phyloP scores from a whole-genome alignment of 2,329 filamentous ascomycete species.

The Coccinonectria pachysandricola region DNA sequence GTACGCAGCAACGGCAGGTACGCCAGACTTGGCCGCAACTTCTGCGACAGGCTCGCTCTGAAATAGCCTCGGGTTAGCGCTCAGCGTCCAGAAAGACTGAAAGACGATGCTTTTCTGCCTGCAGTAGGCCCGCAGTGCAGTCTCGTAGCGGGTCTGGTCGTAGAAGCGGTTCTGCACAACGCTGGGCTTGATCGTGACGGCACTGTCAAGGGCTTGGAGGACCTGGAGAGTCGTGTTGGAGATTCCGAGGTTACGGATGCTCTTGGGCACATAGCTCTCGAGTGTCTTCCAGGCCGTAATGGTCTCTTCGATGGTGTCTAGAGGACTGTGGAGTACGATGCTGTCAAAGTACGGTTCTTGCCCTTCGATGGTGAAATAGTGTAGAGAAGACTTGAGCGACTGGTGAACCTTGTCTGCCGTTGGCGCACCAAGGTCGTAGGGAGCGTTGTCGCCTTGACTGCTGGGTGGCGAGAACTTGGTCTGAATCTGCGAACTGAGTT shows the following conservation, averaged over 20 bases:
- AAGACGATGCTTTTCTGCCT: slow-evolving; percentile 32
- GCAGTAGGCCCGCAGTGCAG: slow-evolving; percentile 43
- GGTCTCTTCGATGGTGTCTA: slow-evolving; percentile 35
- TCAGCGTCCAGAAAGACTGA: slow-evolving; percentile 46
- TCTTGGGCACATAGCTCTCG: slow-evolving; percentile 53
- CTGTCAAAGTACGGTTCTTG: slow-evolving; percentile 50
- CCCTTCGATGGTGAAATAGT: slow-evolving; percentile 42
- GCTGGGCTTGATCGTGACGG: slow-evolving; percentile 32
- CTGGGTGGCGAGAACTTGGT: slow-evolving; percentile 67
- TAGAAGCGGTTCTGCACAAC: slow-evolving; percentile 73
- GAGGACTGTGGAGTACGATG: slow-evolving; percentile 61
- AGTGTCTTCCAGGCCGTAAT: slow-evolving; percentile 56
- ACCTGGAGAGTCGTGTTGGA: slow-evolving; percentile 58
- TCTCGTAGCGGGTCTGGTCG: slow-evolving; percentile 47
- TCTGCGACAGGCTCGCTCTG: slow-evolving; percentile 33
- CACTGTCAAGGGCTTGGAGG: slow-evolving; percentile 41
- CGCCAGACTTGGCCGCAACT: slow-evolving; percentile 33
- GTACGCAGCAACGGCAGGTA: slow-evolving; percentile 30
- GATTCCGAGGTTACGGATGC: slow-evolving; percentile 59
- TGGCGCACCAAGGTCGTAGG: slow-evolving; percentile 49
- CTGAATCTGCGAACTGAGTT: slow-evolving; percentile 47
- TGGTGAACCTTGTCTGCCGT: slow-evolving; percentile 55
- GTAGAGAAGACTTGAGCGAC: slow-evolving; percentile 57
- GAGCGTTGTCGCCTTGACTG: slow-evolving; percentile 51
- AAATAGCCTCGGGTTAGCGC: slow-evolving; percentile 33